A percentile compares a stretch with the other conserved stretches of the same genome.
These are phyloP conservation scores for Selaginella moellendorffii DNA, from an alignment of 75 land plant genomes.

Conservation along the genomic window DNA sequence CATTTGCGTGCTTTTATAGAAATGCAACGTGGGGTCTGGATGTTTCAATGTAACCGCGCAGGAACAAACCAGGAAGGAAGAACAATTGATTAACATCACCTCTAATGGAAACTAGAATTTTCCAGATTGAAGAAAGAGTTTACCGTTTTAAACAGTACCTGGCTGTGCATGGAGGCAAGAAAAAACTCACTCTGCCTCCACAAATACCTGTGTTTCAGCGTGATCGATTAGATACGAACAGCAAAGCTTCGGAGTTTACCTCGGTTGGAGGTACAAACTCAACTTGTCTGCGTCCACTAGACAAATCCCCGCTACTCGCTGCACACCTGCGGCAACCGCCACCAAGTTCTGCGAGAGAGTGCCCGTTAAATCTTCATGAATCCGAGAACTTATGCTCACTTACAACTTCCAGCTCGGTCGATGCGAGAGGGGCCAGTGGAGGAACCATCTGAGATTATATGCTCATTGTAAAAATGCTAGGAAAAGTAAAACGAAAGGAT, in stretches of 20 bases:
- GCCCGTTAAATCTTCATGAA: background rate
- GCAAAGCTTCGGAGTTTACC: background rate
- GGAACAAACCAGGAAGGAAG: too few species aligned
- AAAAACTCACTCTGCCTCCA: constrained; percentile 13
- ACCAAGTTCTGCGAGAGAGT: constrained; percentile 21
- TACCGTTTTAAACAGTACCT: too few species aligned
- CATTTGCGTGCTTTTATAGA: too few species aligned
- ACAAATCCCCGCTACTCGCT: constrained; percentile 22
- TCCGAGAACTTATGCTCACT: background rate
- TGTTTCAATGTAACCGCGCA: too few species aligned
- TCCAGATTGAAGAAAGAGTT: too few species aligned
- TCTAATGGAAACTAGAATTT: too few species aligned
- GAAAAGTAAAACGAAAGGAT: background rate
- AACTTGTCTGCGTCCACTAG: constrained; percentile 23
- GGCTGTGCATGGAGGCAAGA: too few species aligned
- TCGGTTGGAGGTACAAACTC: constrained; percentile 22
- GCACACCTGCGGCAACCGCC: constrained; percentile 27
- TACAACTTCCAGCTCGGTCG: background rate
- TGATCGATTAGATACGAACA: background rate
- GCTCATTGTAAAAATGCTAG: background rate
- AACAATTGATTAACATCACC: too few species aligned
- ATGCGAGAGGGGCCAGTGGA: background rate
- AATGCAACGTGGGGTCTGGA: too few species aligned
- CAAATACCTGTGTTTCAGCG: constrained; percentile 13
- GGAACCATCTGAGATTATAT: background rate